phyloP scores from a whole-genome alignment of 306 rosid genomes.

The Abrus pulchellus region DNA sequence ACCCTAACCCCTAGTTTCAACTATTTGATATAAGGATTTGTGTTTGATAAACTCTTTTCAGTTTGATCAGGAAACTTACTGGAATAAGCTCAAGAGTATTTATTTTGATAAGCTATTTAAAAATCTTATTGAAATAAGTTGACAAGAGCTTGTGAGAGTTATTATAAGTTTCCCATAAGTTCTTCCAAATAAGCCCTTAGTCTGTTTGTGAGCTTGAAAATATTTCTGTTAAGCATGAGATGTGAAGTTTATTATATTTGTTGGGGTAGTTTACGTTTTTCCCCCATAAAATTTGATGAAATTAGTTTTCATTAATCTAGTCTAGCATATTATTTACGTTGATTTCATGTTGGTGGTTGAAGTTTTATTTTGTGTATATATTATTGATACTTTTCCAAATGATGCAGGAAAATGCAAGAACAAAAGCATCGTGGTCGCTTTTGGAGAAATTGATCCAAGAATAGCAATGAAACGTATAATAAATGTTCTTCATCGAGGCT shows the following conservation, averaged over 20 bases:
- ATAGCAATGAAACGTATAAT: slow-evolving; percentile 42
- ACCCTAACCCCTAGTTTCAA: background rate
- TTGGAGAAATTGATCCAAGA: slow-evolving; percentile 62
- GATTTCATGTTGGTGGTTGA: slow-evolving; percentile 25
- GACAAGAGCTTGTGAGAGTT: no score
- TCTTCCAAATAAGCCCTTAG: no score
- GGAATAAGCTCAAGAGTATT: no score
- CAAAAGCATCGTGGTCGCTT: slow-evolving; percentile 76
- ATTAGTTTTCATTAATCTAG: background rate
- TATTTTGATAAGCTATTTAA: no score
- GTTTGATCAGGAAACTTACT: no score
- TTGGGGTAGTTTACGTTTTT: slow-evolving; percentile 4
- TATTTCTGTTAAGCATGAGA: background rate
- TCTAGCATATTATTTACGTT: slow-evolving; percentile 15
- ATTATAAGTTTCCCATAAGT: no score
- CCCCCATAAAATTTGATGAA: background rate
- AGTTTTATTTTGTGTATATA: background rate
- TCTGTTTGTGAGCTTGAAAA: slow-evolving; percentile 32
- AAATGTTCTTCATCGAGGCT: background rate
- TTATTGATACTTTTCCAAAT: slow-evolving; percentile 9
- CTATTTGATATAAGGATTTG: background rate
- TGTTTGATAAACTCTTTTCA: background rate
- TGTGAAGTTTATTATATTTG: slow-evolving; percentile 18
- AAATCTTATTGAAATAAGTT: no score
- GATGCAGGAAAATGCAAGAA: slow-evolving; percentile 76